phyloP scores from a whole-genome alignment of 2,329 filamentous ascomycete genomes.

The Aspergillus amoenus region DNA sequence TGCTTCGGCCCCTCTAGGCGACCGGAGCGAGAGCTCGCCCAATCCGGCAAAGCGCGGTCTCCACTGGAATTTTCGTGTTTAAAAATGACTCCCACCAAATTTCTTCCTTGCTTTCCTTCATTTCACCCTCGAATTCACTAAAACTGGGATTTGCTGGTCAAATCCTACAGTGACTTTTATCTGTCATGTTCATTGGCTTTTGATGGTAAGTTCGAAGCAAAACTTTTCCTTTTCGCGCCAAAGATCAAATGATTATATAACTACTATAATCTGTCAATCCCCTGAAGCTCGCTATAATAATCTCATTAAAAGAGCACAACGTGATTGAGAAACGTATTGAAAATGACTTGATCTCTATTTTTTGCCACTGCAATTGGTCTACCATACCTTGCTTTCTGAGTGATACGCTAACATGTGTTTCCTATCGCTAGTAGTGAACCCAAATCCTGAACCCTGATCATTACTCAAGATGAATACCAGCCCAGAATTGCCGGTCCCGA shows the following conservation, averaged over 20 bases:
- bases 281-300: slow-evolving; percentile 57
- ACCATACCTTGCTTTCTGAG: slow-evolving; percentile 2
- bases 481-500: slow-evolving; percentile 64
- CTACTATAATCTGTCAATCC: slow-evolving; percentile 78
- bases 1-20: neutral
- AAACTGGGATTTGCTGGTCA: slow-evolving; percentile 28
- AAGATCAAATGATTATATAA: slow-evolving; percentile 62
- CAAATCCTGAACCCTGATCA: neutral
- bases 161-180: slow-evolving; percentile 17
- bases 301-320: slow-evolving; percentile 36
- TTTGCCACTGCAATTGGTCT: slow-evolving; percentile 4
- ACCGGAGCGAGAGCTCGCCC: slow-evolving; percentile 8
- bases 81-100: slow-evolving; percentile 15
- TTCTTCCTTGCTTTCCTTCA: slow-evolving; percentile 15
- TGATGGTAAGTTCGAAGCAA: slow-evolving; percentile 30
- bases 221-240: neutral
- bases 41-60: slow-evolving; percentile 13
- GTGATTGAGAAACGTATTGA: slow-evolving; percentile 47
- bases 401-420: slow-evolving; percentile 24
- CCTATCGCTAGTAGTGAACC: slow-evolving; percentile 17
- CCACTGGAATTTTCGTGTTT: slow-evolving; percentile 17
- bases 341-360: slow-evolving; percentile 30
- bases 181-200: slow-evolving; percentile 16
- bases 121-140: slow-evolving; percentile 7
- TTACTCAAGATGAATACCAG: slow-evolving; percentile 31